Evolutionary conservation across 768 basidiomycete genomes (phyloP).

Genomic region (Kwoniella mangroviensis): DNA sequence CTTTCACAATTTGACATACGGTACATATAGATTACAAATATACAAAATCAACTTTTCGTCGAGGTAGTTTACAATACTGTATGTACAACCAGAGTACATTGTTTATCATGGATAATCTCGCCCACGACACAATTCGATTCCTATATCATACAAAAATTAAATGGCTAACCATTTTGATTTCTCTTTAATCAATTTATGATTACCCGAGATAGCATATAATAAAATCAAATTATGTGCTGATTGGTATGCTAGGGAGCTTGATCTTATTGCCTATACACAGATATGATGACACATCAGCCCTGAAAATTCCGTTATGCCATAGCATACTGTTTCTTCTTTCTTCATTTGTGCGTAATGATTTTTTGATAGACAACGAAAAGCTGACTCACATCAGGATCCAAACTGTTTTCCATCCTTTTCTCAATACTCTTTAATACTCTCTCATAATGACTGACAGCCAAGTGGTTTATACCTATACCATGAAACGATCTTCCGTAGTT

Average conservation of each 20-base stretch:
- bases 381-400: conserved; percentile 56
- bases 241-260: conserved; percentile 68
- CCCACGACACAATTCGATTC: too few relatives aligned
- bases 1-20: too few relatives aligned
- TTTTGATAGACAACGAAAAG: neutral
- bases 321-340: too few relatives aligned
- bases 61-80: too few relatives aligned
- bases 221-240: conserved; percentile 86
- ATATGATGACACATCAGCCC: neutral
- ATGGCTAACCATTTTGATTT: conserved; percentile 85
- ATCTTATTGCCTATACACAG: conserved; percentile 56
- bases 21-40: too few relatives aligned
- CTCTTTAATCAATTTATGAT: conserved; percentile 69
- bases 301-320: neutral
- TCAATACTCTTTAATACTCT: conserved; percentile 71
- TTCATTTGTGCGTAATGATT: neutral
- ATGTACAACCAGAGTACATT: too few relatives aligned
- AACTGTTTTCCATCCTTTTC: conserved; percentile 52
- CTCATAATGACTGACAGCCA: conserved; percentile 85
- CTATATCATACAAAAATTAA: conserved; percentile 23
- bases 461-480: conserved; percentile 80
- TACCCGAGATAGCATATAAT: conserved; percentile 79
- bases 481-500: conserved; percentile 94
- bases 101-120: too few relatives aligned
- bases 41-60: too few relatives aligned